Evolutionary conservation across 1,284 basidiomycete genomes (phyloP), one percentile per base, ranked within the genome.

Genomic region (Crucibulum cyathiforme): DNA sequence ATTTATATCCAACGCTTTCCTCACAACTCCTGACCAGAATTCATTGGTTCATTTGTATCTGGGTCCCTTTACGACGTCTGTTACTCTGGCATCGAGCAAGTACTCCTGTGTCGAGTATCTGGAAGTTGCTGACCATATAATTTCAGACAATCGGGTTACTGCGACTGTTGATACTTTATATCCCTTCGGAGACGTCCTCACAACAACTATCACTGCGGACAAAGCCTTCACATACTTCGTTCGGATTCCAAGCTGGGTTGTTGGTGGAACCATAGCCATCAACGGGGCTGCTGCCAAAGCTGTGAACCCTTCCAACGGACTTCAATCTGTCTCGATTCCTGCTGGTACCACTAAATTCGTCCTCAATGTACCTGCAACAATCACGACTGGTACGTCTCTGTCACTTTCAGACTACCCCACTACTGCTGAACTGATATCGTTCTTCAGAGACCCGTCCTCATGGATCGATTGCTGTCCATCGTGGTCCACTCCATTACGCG

Each of bases 1-100:
- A 66, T 87, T 88, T 67, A 79, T 85, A 54, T 76, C 82, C n/a
- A 86, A 86, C 65, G 77, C 85, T 1, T 86, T 88, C 70, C 72
- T 86, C 9, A 80, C 77, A 0, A 83, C 83, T 4, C 75, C 82
- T 3, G 82, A 85, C 70, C 68, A 78, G 43, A 68, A 74, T 34
- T 83, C 83, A 0, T 77, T 87, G 5, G 82, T 85, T 10, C 85
- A 87, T 38, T 69, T 85, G 4, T 86, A 86, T 65, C 76, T 87
- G n/a, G 85, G 85, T 5, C 85, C 85, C 4, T 83, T 85, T 70
- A 75, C 71, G 43, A 80, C 78, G 1, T 72, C 74, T 15, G 77
- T 78, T 1, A 81, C 77, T 2, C 76, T 87, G 9, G 76, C 79
- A n/a, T 71, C 73, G 45, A 74, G 82, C 83, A 35, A 13, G 36